A percentile compares a stretch with the other conserved stretches of the same genome.
Conservation (phyloP, 164 flowering plant species). For the Echeveria elegans region DNA sequence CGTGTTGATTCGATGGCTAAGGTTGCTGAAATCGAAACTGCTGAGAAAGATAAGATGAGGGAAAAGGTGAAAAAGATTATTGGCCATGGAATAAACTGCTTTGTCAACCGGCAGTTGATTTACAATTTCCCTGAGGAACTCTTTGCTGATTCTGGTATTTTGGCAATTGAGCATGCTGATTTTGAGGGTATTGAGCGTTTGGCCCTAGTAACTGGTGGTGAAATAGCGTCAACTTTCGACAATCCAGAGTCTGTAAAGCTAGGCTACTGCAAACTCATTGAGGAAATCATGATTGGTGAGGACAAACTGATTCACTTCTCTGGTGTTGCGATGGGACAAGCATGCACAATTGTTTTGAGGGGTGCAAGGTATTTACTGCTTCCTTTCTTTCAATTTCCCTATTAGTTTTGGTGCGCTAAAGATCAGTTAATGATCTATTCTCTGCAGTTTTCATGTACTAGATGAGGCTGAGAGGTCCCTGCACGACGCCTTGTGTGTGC, state of each 20-base stretch:
- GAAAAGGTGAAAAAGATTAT: not conserved
- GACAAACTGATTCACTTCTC: not conserved
- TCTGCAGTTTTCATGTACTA: not conserved
- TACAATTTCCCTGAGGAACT: not conserved
- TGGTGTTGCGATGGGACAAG: not conserved
- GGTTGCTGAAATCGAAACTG: not conserved
- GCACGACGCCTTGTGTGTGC: not conserved
- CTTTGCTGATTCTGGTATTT: not conserved
- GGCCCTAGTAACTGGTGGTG: not conserved
- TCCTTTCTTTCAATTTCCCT: no score
- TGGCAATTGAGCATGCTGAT: not conserved
- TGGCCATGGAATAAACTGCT: not conserved
- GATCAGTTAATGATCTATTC: not conserved
- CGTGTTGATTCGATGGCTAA: not conserved
- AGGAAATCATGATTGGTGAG: constrained; percentile 1
- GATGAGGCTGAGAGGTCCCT: not conserved
- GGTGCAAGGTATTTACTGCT: not conserved
- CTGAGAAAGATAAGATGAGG: not conserved
- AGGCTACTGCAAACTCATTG: not conserved
- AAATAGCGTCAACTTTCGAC: not conserved
- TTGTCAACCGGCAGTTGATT: not conserved
- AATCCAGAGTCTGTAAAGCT: not conserved
- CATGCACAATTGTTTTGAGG: not conserved
- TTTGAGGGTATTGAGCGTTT: not conserved
- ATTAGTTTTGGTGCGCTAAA: constrained; percentile 8